phyloP scores from a whole-genome alignment of 371 early-diverging fungal species.

The Mortierella sp. region DNA sequence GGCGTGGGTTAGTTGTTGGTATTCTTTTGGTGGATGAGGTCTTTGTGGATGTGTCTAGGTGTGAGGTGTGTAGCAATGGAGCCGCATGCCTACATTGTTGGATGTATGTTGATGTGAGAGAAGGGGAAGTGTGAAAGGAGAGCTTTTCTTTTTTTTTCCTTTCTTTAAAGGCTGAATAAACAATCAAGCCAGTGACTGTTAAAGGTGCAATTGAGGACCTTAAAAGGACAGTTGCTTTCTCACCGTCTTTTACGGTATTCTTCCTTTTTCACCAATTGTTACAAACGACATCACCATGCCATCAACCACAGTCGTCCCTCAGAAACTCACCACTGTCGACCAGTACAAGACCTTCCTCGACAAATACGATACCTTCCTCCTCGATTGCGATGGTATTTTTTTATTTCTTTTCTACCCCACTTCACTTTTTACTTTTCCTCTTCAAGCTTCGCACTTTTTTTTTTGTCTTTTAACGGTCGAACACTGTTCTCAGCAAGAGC shows the following conservation, averaged over 20 bases:
- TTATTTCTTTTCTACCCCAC: neutral
- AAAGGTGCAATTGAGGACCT: neutral
- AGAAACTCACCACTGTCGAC: slow-evolving; percentile 45
- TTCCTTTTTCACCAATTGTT: slow-evolving; percentile 5
- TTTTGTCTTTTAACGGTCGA: neutral
- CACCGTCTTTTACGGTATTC: neutral
- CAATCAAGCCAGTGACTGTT: neutral
- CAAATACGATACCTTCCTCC: slow-evolving; percentile 90
- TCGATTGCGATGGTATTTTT: slow-evolving; percentile 95
- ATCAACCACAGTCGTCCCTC: slow-evolving; percentile 20
- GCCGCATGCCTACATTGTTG: neutral
- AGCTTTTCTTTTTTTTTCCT: neutral
- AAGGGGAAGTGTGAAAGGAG: neutral
- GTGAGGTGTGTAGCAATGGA: neutral
- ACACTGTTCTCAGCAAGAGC: too few species aligned
- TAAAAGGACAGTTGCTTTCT: neutral
- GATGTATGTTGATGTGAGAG: neutral
- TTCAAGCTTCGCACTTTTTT: neutral
- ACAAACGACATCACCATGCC: slow-evolving; percentile 7
- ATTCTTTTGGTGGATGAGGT: neutral
- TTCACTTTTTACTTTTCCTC: neutral
- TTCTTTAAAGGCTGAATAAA: neutral
- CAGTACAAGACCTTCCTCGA: slow-evolving; percentile 70
- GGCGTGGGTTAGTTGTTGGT: neutral
- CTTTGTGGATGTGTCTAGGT: neutral